Conservation (phyloP, 768 basidiomycete species). For the Lentinus tigrinus region DNA sequence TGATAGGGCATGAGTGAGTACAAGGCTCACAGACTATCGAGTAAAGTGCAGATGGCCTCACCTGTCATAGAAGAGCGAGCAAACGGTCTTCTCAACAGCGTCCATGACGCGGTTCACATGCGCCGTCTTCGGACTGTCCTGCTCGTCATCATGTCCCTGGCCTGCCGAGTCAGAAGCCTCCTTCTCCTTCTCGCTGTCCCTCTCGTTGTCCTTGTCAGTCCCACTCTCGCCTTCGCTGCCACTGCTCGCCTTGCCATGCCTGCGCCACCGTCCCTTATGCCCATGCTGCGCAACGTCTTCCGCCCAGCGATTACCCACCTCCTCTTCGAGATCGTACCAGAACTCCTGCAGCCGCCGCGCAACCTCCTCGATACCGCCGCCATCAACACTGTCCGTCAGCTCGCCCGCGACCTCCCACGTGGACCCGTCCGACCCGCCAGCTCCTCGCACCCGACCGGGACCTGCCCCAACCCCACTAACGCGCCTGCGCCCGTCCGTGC, state of each 20-base stretch:
- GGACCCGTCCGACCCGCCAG: constrained; percentile 4
- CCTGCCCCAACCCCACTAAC: constrained; percentile 5
- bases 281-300: constrained; percentile 2
- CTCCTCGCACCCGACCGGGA: constrained; percentile 6
- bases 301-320: constrained; percentile 41
- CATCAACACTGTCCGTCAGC: constrained; percentile 1
- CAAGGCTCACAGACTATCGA: neutral
- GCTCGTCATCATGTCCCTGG: constrained; percentile 27
- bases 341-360: constrained; percentile 67
- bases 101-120: constrained; percentile 63
- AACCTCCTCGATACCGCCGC: constrained; percentile 52
- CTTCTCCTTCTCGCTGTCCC: constrained; percentile 2
- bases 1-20: neutral
- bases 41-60: constrained; percentile 37
- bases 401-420: constrained; percentile 14
- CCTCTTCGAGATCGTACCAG: constrained; percentile 64
- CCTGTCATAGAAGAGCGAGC: constrained; percentile 83
- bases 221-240: constrained; percentile 17
- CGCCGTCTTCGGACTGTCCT: constrained; percentile 40
- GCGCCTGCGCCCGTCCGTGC: neutral
- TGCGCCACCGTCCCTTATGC: constrained; percentile 34
- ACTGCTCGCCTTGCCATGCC: constrained; percentile 11
- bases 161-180: constrained; percentile 13
- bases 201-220: constrained; percentile 7
- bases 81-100: constrained; percentile 69